phyloP scores from a whole-genome alignment of 2,329 filamentous ascomycete genomes.

The Sporothrix globosa region DNA sequence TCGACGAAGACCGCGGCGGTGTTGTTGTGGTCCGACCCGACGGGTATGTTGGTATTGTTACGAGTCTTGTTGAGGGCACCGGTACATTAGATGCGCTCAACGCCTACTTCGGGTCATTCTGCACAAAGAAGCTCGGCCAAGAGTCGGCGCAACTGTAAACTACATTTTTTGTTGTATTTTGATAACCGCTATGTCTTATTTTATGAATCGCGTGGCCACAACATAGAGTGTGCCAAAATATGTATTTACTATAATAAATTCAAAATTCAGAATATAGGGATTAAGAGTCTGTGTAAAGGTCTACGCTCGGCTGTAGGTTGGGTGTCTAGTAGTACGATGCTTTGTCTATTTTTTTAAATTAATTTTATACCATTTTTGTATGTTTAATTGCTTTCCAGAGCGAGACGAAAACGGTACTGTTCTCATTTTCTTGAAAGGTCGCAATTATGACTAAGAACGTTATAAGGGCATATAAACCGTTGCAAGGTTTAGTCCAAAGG shows the following conservation, averaged over 20 bases:
- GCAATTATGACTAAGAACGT: too few species aligned
- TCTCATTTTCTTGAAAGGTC: too few species aligned
- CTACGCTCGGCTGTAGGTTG: too few species aligned
- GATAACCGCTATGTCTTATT: neutral
- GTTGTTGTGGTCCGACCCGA: slow-evolving; percentile 85
- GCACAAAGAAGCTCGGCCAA: slow-evolving; percentile 60
- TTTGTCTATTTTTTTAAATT: too few species aligned
- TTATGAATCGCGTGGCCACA: neutral
- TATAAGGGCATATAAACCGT: neutral
- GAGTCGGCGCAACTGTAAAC: slow-evolving; percentile 46
- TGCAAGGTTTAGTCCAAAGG: neutral
- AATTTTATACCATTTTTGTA: too few species aligned
- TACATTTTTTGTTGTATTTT: neutral
- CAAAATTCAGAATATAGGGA: too few species aligned
- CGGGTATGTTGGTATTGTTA: slow-evolving; percentile 80
- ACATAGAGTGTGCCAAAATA: neutral
- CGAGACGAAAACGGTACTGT: too few species aligned
- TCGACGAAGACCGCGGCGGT: slow-evolving; percentile 72
- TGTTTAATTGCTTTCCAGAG: too few species aligned
- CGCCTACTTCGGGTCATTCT: slow-evolving; percentile 76
- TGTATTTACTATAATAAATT: too few species aligned
- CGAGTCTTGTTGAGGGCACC: slow-evolving; percentile 71
- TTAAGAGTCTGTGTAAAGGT: too few species aligned
- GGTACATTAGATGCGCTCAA: slow-evolving; percentile 81
- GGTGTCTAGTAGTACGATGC: too few species aligned